A percentile compares a stretch with the other conserved stretches of the same genome.
Conservation (phyloP, 768 basidiomycete genomes). For the Pleurotus tuber-regium region DNA sequence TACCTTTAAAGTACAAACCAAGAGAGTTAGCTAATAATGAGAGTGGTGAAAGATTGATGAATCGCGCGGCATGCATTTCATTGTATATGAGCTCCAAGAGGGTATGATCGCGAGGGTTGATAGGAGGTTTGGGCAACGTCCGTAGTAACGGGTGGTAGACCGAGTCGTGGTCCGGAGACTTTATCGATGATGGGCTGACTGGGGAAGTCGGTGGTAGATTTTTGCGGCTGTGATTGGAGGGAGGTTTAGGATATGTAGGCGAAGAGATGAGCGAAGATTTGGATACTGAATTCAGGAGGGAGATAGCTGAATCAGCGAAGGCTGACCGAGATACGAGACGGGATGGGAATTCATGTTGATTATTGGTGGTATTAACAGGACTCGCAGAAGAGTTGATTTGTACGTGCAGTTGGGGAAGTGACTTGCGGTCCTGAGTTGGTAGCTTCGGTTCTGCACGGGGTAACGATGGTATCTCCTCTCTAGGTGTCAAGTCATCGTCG, state of each 20-base stretch:
- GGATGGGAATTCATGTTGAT: neutral
- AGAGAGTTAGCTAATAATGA: constrained; percentile 58
- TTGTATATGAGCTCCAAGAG: constrained; percentile 62
- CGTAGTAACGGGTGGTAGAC: constrained; percentile 24
- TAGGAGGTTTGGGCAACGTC: constrained; percentile 36
- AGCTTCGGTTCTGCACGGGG: neutral
- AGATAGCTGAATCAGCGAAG: constrained; percentile 5
- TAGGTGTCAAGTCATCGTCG: neutral
- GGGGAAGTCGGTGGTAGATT: constrained; percentile 2
- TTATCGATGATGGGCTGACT: neutral
- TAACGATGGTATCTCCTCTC: neutral
- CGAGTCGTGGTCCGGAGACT: constrained; percentile 7
- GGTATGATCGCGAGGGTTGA: constrained; percentile 66
- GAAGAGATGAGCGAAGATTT: neutral
- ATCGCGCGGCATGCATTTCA: constrained; percentile 65
- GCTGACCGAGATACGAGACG: neutral
- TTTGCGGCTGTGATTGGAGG: neutral
- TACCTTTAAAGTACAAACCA: constrained; percentile 62
- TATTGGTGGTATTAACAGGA: neutral
- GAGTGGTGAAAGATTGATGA: constrained; percentile 65
- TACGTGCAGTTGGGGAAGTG: constrained; percentile 4
- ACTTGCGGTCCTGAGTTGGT: neutral
- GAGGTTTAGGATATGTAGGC: neutral
- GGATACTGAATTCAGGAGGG: neutral
- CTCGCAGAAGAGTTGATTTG: neutral